Evolutionary conservation across 2,329 filamentous ascomycete species (phyloP).

Genomic region (Didymella sp.): DNA sequence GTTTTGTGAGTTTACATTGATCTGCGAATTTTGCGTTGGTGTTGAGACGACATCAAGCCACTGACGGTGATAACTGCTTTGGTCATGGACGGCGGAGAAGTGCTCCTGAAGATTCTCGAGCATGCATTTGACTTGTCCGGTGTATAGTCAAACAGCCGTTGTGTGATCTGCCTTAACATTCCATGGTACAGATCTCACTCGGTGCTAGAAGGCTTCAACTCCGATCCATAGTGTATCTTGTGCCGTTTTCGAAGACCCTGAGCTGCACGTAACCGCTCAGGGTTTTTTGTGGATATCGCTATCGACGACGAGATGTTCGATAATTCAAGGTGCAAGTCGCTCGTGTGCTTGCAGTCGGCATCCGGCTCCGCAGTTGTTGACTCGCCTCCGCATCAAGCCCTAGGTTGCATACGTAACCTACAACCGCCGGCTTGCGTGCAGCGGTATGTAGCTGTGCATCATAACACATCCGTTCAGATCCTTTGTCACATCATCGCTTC

Average conservation of each 20-base stretch:
- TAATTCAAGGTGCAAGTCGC: not conserved
- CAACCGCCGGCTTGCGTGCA: not conserved
- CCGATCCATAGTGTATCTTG: slow-evolving; percentile 1
- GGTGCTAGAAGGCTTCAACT: slow-evolving; percentile 1
- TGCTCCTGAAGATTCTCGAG: not conserved
- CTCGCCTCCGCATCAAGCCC: slow-evolving; percentile 8
- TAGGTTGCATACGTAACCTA: not conserved
- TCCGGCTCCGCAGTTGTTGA: not conserved
- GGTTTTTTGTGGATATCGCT: not conserved
- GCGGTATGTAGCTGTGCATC: slow-evolving; percentile 6
- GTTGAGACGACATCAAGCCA: not conserved
- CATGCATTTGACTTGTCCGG: not conserved
- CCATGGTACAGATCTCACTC: slow-evolving; percentile 2
- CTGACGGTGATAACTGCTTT: not conserved
- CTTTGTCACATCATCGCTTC: slow-evolving; percentile 4
- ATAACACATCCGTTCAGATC: not conserved
- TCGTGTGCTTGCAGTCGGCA: slow-evolving; percentile 5
- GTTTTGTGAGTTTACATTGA: not conserved
- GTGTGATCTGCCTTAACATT: not conserved
- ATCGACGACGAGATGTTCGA: not conserved
- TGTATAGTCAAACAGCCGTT: not conserved
- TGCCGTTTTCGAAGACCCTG: slow-evolving; percentile 14
- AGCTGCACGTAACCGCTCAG: slow-evolving; percentile 11
- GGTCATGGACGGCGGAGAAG: not conserved
- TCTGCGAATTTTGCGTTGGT: not conserved